Base-by-base conservation (phyloP, 805 yeast species). In the Candida pseudofarinosa region DNA sequence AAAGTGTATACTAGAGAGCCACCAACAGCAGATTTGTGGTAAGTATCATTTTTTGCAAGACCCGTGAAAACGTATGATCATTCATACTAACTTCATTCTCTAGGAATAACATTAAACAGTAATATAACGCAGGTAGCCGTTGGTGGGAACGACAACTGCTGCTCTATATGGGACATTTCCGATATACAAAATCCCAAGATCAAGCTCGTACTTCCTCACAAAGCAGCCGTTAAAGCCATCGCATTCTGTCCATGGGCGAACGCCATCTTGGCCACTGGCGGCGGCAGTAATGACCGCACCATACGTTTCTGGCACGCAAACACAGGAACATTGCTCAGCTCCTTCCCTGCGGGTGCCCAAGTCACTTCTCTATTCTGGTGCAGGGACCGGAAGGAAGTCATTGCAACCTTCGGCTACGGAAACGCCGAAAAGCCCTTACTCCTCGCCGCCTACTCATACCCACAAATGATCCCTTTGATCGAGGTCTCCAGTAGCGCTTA, bases 241-340 rank as follows among this genome's bases (percentile, higher is more conserved):
- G 85, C 91, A 3, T 90, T 79, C 53, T 90, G 97, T 57, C 97
- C 97, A 0, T 89, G 97, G 97, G 74, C 88, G 15, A 79, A 79
- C 12, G 73, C 84, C 2, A 63, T 90, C 6, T 59, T 90, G 30
- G 97, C 91, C 0, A 88, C 97, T 0, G 97, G 97, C 0, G 97
- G 93, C 2, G 97, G 97, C 0, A 78, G 83, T 16, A 81, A 80
- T 52, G 97, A 90, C 58, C 67, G 90, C 39, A 75, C 75, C n/a
- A 77, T 89, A 6, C 59, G 90, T 44, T 88, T 88, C 58, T 89
- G 97, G 97, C 96, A 90, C 59, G 76, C 93, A 0, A 67, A 67
- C 2, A 72, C 91, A 0, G 96, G 97, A 0, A 83, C 95, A 0
- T 59, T 87, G 23, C 63, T 89, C 23, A 67, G 73, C 6, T 69